These are phyloP conservation scores for Mentha longifolia DNA, from an alignment of 257 asterid genomes.

Conservation along the genomic window DNA sequence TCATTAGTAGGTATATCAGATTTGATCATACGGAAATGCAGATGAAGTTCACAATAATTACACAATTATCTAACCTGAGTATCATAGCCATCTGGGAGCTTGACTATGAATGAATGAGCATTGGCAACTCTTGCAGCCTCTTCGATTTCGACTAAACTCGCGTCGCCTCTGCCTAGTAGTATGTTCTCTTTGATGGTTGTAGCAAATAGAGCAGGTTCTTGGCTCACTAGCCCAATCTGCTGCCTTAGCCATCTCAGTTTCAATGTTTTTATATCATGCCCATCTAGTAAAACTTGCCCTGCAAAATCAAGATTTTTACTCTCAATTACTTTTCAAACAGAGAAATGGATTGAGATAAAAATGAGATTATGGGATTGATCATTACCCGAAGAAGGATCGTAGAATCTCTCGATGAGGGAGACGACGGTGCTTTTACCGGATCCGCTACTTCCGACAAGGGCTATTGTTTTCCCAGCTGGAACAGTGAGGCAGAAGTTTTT, in stretches of 20 bases:
- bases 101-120: constrained; percentile 78
- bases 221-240: constrained; percentile 93
- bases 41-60: not conserved
- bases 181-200: constrained; percentile 85
- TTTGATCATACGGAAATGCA: not conserved
- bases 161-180: constrained; percentile 75
- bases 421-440: constrained; percentile 96
- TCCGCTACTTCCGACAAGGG: constrained; percentile 93
- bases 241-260: constrained; percentile 81
- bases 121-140: constrained; percentile 91
- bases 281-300: constrained; percentile 83
- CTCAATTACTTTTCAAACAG: not conserved
- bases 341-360: not conserved
- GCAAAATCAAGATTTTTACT: constrained; percentile 23
- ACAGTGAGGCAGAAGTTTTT: constrained; percentile 61
- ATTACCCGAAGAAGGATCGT: constrained; percentile 84
- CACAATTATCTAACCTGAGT: constrained; percentile 59
- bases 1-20: constrained; percentile 20
- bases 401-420: constrained; percentile 88
- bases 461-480: constrained; percentile 87
- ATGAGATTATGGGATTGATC: not conserved
- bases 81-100: constrained; percentile 85
- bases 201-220: constrained; percentile 90
- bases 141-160: constrained; percentile 63
- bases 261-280: constrained; percentile 66